Evolutionary conservation across 257 asterid species (phyloP), one percentile per base, ranked within the genome.

Genomic region (Solanum etuberosum): DNA sequence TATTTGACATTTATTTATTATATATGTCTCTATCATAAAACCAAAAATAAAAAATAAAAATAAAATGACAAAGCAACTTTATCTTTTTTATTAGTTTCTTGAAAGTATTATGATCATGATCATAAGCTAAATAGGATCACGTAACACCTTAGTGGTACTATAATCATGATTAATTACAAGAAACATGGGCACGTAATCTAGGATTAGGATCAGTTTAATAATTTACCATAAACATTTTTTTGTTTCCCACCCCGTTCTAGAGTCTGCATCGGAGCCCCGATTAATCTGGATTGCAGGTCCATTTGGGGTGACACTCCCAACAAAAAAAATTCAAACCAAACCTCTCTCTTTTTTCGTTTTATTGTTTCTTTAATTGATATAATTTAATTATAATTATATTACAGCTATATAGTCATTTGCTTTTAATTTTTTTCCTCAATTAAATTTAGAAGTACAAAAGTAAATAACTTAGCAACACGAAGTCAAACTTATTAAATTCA

Each of bases 241-340:
- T 13, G 42, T 38, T 43, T 43, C 2, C 0, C 2, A 0, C 5
- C 3, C 1, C 0, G 8, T 48, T 40, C 21, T 15, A 0, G 59
- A 15, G 7, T 48, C 3, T 0, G 0, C 0, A 48, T 48, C 3
- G 7, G 3, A 51, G 61, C 0, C 0, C 9, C 1, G 0, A 51
- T 51, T 16, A 6, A 51, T 51, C 0, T 16, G 9, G 23, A 51
- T 16, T 0, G 23, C 3, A 2, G 23, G 0, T 16, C 0, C 9
- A 48, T 48, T 48, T 20, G 1, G 0, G 2, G 23, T 51, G 59
- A 16, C 59, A 13, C 16, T 43, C 51, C 6, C 51, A n/a, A n/a
- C n/a, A n/a, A n/a, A n/a, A n/a, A n/a, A n/a, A n/a, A n/a, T n/a
- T n/a, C n/a, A n/a, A n/a, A n/a, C n/a, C n/a, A n/a, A 48, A 16